A percentile compares a stretch with the other conserved stretches of the same genome.
Evolutionary conservation across 768 basidiomycete genomes (phyloP).

Genomic region (button mushroom (Agaricus bisporus)): DNA sequence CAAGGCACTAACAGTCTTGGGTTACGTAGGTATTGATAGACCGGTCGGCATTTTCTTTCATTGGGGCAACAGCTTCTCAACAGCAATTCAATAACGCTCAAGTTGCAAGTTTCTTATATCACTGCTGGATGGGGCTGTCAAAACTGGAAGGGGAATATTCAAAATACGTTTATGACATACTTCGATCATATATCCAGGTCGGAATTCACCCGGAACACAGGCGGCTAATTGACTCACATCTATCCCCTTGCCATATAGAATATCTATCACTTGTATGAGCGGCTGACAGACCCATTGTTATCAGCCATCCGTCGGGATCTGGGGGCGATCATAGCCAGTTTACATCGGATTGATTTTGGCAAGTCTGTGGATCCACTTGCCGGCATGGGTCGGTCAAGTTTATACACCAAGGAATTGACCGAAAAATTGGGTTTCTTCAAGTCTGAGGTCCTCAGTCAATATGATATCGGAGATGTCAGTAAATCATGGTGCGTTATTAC

Average conservation of each 20-base stretch:
- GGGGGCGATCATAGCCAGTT: conserved; percentile 66
- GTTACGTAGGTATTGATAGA: conserved; percentile 60
- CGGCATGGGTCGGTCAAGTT: conserved; percentile 62
- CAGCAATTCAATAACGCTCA: conserved; percentile 77
- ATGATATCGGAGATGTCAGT: conserved; percentile 63
- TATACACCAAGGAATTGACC: conserved; percentile 88
- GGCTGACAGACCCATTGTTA: conserved; percentile 56
- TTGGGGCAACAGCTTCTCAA: conserved; percentile 72
- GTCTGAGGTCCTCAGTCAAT: conserved; percentile 65
- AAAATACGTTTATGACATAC: conserved; percentile 44
- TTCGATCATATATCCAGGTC: conserved; percentile 59
- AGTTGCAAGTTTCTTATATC: conserved; percentile 74
- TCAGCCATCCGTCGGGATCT: conserved; percentile 76
- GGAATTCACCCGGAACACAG: conserved; percentile 13
- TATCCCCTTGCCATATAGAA: conserved; percentile 29
- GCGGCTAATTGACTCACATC: not conserved
- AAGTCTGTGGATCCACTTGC: conserved; percentile 62
- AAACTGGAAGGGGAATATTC: conserved; percentile 65
- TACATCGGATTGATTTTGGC: conserved; percentile 83
- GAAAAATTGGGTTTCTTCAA: conserved; percentile 86
- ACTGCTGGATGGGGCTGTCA: conserved; percentile 64
- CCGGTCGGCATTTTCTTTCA: conserved; percentile 66
- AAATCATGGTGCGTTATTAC: conserved; percentile 57
- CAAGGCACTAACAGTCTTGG: conserved; percentile 3
- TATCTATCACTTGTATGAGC: conserved; percentile 44